Conservation (phyloP, 805 yeast genomes). For the Myxozyma vanderwaltii region DNA sequence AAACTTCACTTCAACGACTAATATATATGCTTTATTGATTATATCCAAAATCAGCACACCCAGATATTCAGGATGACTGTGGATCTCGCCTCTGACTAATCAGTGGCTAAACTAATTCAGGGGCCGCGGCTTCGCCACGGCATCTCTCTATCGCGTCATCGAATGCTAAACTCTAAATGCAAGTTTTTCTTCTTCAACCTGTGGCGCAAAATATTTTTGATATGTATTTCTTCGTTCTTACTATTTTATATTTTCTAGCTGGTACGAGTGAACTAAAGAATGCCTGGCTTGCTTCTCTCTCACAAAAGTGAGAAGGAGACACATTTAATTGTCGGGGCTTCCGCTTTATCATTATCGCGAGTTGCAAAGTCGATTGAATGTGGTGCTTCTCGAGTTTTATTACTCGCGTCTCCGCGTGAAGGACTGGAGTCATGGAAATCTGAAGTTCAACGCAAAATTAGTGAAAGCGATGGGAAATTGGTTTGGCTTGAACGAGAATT, state of each 20-base stretch:
- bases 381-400: constrained; percentile 25
- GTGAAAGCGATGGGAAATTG: neutral
- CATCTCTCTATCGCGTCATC: constrained; percentile 11
- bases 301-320: constrained; percentile 27
- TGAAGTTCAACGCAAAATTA: constrained; percentile 1
- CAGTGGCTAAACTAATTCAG: neutral
- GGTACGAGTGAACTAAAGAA: neutral
- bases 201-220: constrained; percentile 3
- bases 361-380: constrained; percentile 26
- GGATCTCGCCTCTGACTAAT: no score
- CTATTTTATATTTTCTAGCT: neutral
- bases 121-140: constrained; percentile 5
- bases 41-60: no score
- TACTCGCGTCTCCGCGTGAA: constrained; percentile 14
- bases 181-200: neutral
- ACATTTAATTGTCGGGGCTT: constrained; percentile 31
- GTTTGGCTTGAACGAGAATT: constrained; percentile 44
- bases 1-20: no score
- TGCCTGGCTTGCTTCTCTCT: constrained; percentile 28
- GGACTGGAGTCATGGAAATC: constrained; percentile 9
- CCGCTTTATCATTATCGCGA: constrained; percentile 31
- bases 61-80: no score
- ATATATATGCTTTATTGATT: no score
- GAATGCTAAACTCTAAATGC: neutral
- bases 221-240: neutral